Evolutionary conservation across 495 filamentous ascomycete species (phyloP).

Genomic region (Aspergillus affinis): DNA sequence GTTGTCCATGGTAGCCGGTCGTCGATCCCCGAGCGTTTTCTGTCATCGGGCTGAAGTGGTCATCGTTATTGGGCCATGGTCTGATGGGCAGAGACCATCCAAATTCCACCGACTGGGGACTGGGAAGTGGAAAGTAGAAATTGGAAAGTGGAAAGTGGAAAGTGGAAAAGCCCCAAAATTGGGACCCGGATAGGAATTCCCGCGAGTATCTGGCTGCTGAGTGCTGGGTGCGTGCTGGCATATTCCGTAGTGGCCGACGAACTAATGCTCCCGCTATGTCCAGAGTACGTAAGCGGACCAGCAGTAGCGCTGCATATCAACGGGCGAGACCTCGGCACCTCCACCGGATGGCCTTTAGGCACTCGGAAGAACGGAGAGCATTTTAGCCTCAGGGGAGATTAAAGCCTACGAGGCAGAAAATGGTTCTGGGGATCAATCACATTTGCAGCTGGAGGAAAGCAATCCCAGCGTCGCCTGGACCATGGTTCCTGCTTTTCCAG

Average conservation of each 20-base stretch:
- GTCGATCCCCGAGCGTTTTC: constrained; percentile 21
- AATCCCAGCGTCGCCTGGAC: not conserved
- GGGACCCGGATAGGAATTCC: too few relatives aligned
- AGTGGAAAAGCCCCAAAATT: too few relatives aligned
- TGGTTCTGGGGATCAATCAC: too few relatives aligned
- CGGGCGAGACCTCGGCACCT: constrained; percentile 7
- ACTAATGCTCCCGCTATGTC: not conserved
- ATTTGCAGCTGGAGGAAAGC: not conserved
- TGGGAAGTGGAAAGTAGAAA: not conserved
- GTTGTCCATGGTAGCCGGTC: not conserved
- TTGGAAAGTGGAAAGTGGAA: not conserved
- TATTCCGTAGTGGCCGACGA: too few relatives aligned
- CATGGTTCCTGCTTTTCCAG: not conserved
- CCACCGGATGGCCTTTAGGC: constrained; percentile 4
- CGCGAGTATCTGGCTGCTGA: too few relatives aligned
- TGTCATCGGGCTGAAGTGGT: constrained; percentile 3
- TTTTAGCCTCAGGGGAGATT: too few relatives aligned
- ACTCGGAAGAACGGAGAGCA: constrained; percentile 3
- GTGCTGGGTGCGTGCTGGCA: too few relatives aligned
- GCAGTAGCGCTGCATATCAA: constrained; percentile 8
- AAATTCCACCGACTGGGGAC: not conserved
- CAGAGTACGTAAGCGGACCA: constrained; percentile 5
- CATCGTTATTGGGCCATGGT: not conserved
- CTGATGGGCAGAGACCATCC: too few relatives aligned
- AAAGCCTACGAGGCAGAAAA: too few relatives aligned